phyloP scores from a whole-genome alignment of 306 rosid species.

The Fragaria ananassa region DNA sequence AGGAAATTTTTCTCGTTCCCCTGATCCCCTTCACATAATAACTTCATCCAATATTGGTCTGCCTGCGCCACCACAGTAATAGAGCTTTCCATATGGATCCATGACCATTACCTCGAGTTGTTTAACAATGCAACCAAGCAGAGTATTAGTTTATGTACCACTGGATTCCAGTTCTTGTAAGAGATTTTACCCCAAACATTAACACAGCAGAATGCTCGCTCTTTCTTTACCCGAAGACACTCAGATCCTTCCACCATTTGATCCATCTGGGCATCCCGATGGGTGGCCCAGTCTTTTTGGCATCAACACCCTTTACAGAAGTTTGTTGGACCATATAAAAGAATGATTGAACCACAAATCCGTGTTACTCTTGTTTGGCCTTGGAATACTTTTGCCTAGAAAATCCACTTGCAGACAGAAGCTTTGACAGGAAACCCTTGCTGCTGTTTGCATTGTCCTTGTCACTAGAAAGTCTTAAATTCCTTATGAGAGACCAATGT shows the following conservation, averaged over 20 bases:
- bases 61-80: not conserved
- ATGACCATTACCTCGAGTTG: not conserved
- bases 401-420: slow-evolving; percentile 76
- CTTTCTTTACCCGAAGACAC: not conserved
- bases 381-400: slow-evolving; percentile 23
- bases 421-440: slow-evolving; percentile 71
- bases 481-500: slow-evolving; percentile 90
- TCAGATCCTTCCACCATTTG: not conserved
- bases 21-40: not conserved
- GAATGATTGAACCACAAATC: slow-evolving; percentile 2
- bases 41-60: not conserved
- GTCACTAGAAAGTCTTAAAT: slow-evolving; percentile 40
- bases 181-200: not conserved
- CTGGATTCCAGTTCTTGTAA: not conserved
- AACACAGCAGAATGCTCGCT: not conserved
- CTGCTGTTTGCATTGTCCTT: slow-evolving; percentile 34
- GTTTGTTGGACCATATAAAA: not conserved
- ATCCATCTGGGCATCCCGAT: too few relatives aligned
- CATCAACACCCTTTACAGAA: too few relatives aligned
- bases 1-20: not conserved
- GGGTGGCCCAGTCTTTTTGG: too few relatives aligned
- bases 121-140: not conserved
- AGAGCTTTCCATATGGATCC: not conserved
- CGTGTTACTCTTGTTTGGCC: not conserved
- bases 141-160: not conserved